Base-by-base conservation (phyloP, 306 rosid genomes). In the Potentilla sterilis region DNA sequence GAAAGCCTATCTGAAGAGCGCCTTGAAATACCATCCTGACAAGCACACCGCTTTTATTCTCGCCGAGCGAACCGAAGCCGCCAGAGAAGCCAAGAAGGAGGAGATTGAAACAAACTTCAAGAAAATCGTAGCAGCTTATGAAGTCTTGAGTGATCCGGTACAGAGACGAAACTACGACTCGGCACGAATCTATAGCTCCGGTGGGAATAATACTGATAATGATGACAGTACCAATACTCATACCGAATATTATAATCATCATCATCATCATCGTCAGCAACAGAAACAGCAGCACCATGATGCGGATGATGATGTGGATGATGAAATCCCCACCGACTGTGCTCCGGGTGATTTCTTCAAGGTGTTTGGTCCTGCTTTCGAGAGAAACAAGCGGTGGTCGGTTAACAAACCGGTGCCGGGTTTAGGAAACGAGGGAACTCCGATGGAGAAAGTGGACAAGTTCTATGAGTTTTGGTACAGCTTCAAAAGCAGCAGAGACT, bases 401-500 rank as follows among this genome's bases (percentile, higher is more conserved):
- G 92, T 87, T 37, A 85, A 0, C 80, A 95, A 90, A 52, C 91
- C 93, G 32, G 61, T 95, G 81, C 97, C 96, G 9, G 51, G 85
- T 3, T 82, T 95, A 12, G 97, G 99, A 13, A 91, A 92, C 54
- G 99, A 95, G 48, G 89, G 75, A 21, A 85, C 85, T 69, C 73
- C 96, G 22, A 1, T 92, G 28, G 71, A 81, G 76, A 91, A 88
- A 62, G 99, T 90, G 44, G 96, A 95, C 70, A 68, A 42, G 62
- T 92, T 95, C 83, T 95, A 95, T 22, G 67, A 92, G 79, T 95
- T 95, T 69, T 95, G 99, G 99, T 89, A 88, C 82, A 48, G 75
- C 79, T 95, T 90, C 75, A 92, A 88, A 83, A 95, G 97, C 71
- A 92, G 92, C 93, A 89, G 99, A 79, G 97, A 95, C 91, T 95